Evolutionary conservation across 345 rosid genomes (phyloP).

Genomic region (Nephelium lappaceum): DNA sequence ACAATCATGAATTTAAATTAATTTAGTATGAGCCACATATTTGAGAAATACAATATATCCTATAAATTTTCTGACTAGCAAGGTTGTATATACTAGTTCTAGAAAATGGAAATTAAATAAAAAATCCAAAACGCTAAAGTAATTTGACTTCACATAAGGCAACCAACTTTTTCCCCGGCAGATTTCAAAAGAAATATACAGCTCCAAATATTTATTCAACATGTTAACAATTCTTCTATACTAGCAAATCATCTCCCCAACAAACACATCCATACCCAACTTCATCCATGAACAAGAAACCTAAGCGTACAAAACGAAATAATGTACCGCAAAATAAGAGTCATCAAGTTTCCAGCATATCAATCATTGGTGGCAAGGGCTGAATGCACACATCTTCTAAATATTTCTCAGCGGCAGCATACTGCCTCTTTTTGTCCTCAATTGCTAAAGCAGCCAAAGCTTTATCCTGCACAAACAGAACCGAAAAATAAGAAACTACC

Average conservation of each 20-base stretch:
- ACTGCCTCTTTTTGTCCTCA: conserved; percentile 92
- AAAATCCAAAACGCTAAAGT: background rate
- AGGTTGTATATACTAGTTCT: background rate
- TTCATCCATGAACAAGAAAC: background rate
- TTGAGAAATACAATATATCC: too few relatives aligned
- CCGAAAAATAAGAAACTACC: background rate
- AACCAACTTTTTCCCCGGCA: background rate
- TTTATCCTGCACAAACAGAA: conserved; percentile 61
- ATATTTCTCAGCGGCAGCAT: conserved; percentile 86
- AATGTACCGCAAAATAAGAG: background rate
- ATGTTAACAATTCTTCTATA: background rate
- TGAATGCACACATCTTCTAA: conserved; percentile 87
- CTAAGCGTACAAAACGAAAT: background rate
- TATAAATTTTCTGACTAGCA: too few relatives aligned
- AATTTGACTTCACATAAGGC: background rate
- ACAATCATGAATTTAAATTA: too few relatives aligned
- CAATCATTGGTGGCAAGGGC: conserved; percentile 63
- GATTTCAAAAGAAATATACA: background rate
- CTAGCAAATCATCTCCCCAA: background rate
- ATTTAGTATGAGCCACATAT: too few relatives aligned
- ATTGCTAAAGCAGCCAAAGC: conserved; percentile 92
- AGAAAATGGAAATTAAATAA: background rate
- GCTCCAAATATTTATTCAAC: background rate
- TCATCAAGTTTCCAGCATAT: background rate
- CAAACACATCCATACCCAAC: background rate